Conservation (phyloP, 305 asterid species). For the Fraxinus dipetala region DNA sequence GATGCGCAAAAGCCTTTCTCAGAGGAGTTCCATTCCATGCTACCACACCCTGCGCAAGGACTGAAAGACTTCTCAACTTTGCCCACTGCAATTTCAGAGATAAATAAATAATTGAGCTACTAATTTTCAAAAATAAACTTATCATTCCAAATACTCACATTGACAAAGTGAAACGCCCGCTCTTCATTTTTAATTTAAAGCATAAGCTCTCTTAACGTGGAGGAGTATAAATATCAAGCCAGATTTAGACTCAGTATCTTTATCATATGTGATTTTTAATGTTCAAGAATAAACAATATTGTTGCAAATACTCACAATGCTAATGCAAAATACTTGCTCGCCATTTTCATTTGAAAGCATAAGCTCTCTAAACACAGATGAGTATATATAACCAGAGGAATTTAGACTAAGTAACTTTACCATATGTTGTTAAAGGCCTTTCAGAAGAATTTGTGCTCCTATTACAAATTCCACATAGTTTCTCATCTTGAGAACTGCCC, state of each 20-base stretch:
- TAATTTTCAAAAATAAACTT: conserved; percentile 3
- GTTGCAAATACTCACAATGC: not conserved
- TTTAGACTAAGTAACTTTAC: conserved; percentile 26
- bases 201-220: not conserved
- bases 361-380: not conserved
- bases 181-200: not conserved
- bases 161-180: not conserved
- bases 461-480: conserved; percentile 28
- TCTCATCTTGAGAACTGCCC: conserved; percentile 33
- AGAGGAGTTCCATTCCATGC: conserved; percentile 43
- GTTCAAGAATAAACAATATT: not conserved
- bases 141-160: not conserved
- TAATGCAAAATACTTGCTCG: not conserved
- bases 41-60: conserved; percentile 36
- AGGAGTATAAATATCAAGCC: not conserved
- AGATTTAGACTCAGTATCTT: not conserved
- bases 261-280: not conserved
- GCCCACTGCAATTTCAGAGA: conserved; percentile 30
- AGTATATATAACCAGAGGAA: not conserved
- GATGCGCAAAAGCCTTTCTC: conserved; percentile 39
- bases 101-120: not conserved
- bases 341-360: not conserved
- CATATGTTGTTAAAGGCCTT: conserved; percentile 12
- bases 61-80: conserved; percentile 31
- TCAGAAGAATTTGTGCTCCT: conserved; percentile 28